Conservation (phyloP, 805 yeast species). For the Nakazawaea peltata region DNA sequence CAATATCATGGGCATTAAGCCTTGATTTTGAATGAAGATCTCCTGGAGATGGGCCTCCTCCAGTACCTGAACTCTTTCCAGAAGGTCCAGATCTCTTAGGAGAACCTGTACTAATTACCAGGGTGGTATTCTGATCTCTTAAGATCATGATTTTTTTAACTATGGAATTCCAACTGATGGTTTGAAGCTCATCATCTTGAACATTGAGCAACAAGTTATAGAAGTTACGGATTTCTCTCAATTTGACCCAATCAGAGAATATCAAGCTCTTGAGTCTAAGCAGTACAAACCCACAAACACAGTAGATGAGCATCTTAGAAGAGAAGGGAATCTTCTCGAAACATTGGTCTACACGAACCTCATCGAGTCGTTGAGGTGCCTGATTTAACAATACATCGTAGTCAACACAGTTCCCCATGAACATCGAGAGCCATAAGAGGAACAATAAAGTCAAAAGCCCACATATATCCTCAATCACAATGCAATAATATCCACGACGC, state of each 20-base stretch:
- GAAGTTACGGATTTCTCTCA: slow-evolving; percentile 70
- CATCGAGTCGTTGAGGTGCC: slow-evolving; percentile 34
- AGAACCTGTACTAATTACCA: slow-evolving; percentile 55
- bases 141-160: slow-evolving; percentile 68
- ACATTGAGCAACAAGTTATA: slow-evolving; percentile 65
- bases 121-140: slow-evolving; percentile 80
- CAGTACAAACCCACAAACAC: slow-evolving; percentile 45
- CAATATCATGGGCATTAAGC: slow-evolving; percentile 88
- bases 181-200: slow-evolving; percentile 77
- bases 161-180: slow-evolving; percentile 87
- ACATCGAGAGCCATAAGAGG: slow-evolving; percentile 72
- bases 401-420: slow-evolving; percentile 77
- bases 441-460: slow-evolving; percentile 73
- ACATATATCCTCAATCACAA: slow-evolving; percentile 54
- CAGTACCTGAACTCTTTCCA: no score
- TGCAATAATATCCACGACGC: slow-evolving; percentile 79
- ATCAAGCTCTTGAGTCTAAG: slow-evolving; percentile 43
- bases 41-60: slow-evolving; percentile 22
- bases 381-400: slow-evolving; percentile 25
- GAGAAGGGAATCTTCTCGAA: slow-evolving; percentile 33
- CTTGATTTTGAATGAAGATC: slow-evolving; percentile 66
- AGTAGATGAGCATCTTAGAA: slow-evolving; percentile 55
- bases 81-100: no score
- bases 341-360: slow-evolving; percentile 41
- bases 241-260: slow-evolving; percentile 53